phyloP scores from a whole-genome alignment of 2,329 filamentous ascomycete species.

The Colletotrichum salicis region DNA sequence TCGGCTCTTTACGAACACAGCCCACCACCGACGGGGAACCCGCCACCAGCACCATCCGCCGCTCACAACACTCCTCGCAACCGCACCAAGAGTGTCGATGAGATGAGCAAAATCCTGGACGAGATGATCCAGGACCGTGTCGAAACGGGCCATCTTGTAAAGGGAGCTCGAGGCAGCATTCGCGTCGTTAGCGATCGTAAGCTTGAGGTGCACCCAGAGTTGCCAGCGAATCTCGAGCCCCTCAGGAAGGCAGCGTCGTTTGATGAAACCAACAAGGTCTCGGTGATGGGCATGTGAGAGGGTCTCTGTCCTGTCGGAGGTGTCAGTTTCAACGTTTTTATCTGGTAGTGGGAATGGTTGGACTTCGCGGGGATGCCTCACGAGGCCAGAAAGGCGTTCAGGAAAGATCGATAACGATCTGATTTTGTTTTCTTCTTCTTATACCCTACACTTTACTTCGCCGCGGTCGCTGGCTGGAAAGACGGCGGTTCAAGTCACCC shows the following conservation, averaged over 20 bases:
- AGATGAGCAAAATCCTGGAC: conserved; percentile 92
- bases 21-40: conserved; percentile 31
- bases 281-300: conserved; percentile 37
- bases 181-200: conserved; percentile 62
- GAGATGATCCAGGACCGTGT: conserved; percentile 95
- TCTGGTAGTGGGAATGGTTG: background rate
- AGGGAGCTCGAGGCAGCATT: conserved; percentile 74
- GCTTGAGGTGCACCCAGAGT: conserved; percentile 48
- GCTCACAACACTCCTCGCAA: conserved; percentile 49
- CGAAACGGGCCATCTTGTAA: conserved; percentile 77
- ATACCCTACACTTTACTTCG: conserved; percentile 51
- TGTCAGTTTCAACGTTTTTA: conserved; percentile 28
- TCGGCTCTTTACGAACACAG: conserved; percentile 40
- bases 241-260: conserved; percentile 50
- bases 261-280: conserved; percentile 36
- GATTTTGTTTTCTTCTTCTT: conserved; percentile 40
- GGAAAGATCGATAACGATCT: conserved; percentile 19
- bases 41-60: conserved; percentile 29
- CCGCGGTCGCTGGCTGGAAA: conserved; percentile 35
- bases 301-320: conserved; percentile 25
- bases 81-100: conserved; percentile 79
- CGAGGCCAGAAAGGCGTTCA: conserved; percentile 30
- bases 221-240: conserved; percentile 50
- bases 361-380: conserved; percentile 5
- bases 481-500: background rate